Percentiles rank a stretch among this genome's conserved stretches.
Conservation (phyloP, 257 asterid genomes). For the Solanum clarkiae region DNA sequence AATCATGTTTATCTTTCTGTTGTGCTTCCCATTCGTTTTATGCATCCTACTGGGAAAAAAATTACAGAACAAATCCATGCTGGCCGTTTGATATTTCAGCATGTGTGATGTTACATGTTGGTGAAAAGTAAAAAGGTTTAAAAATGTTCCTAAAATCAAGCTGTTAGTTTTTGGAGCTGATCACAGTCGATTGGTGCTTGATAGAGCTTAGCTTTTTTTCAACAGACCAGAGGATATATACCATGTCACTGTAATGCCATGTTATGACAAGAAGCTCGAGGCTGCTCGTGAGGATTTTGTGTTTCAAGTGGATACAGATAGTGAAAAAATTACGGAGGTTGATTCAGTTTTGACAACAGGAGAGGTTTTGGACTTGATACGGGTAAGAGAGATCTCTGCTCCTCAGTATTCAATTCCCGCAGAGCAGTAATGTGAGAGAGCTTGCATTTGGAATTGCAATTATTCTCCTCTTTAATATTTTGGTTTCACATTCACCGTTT, state of each 20-base stretch:
- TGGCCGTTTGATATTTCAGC: background rate
- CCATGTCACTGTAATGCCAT: conserved; percentile 98
- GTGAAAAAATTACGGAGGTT: conserved; percentile 64
- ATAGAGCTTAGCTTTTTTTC: background rate
- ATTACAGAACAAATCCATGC: background rate
- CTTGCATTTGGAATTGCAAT: background rate
- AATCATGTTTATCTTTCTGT: background rate
- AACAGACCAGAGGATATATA: conserved; percentile 80
- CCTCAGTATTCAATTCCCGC: background rate
- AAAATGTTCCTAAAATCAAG: background rate
- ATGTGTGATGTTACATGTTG: background rate
- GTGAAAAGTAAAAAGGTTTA: background rate
- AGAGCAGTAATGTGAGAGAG: background rate
- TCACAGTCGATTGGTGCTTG: background rate
- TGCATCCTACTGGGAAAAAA: background rate
- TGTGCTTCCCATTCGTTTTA: background rate
- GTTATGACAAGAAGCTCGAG: conserved; percentile 98
- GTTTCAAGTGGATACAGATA: conserved; percentile 46
- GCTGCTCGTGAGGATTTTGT: conserved; percentile 91
- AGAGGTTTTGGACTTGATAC: conserved; percentile 81
- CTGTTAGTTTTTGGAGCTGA: background rate
- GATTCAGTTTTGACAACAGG: conserved; percentile 96
- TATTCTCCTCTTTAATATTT: background rate
- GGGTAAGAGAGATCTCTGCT: conserved; percentile 31
- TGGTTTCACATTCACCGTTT: background rate